Evolutionary conservation across 768 basidiomycete species (phyloP), one percentile per base, ranked within the genome.

Genomic region (Mycena alexandri): DNA sequence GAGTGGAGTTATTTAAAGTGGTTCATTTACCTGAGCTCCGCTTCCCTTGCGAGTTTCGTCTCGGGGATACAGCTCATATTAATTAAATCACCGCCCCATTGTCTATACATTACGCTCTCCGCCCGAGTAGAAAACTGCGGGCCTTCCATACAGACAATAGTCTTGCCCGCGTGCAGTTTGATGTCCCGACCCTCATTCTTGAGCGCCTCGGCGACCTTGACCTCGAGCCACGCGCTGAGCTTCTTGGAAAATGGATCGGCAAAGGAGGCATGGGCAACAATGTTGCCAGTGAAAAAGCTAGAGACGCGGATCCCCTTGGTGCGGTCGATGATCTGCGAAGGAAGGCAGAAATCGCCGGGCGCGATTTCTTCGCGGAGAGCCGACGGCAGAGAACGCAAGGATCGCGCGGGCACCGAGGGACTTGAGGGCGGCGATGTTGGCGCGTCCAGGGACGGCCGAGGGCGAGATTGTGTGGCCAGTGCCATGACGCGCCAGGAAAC

Each of bases 21-120:
- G 17, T 25, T 53, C 12, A 79, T 85, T 57, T 61, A 96, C 95
- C 91, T 91, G 12, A 99, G 77, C 80, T 99, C 97, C 1, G 95
- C 96, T 81, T 99, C 96, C n/a, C 96, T 82, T 1, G 97, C 96
- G 38, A 98, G 84, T 83, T 99, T 99, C 16, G 96, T 90, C 81
- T 99, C 97, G 3, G 97, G 97, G 33, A 98, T 80, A 47, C 93
- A 93, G 65, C 93, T 96, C 97, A 99, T 99, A 79, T 98, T 95
- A 80, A 96, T 96, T 73, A 96, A 79, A 77, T 97, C 94, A 6
- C 89, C 93, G 36, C 96, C 96, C 93, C 93, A 96, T 48, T 86
- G 84, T 22, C 96, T 85, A 79, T 98, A 98, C 96, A 98, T 95
- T 73, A 87, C 74, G 74, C 93, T 95, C 85, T 99, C 97, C 14